Evolutionary conservation across 176 grass and related monocot species (phyloP).

Genomic region (Lolium perenne): DNA sequence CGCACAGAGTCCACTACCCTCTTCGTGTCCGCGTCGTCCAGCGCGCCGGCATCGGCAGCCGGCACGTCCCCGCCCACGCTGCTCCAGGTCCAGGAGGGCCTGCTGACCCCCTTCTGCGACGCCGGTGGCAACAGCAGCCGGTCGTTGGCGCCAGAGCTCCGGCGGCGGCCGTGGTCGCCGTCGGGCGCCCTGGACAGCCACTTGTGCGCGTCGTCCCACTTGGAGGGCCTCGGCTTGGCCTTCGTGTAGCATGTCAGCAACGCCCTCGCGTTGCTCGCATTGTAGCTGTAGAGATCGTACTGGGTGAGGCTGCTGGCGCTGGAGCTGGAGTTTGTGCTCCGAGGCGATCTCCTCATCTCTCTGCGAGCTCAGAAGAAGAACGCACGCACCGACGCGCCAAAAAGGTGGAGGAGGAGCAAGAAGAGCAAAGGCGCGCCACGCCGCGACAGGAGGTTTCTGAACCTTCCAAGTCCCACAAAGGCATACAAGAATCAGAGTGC

Average conservation of each 20-base stretch:
- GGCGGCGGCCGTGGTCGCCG: constrained; percentile 33
- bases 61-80: constrained; percentile 32
- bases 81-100: constrained; percentile 55
- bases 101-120: constrained; percentile 46
- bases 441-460: background rate
- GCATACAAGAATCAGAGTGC: background rate
- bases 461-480: background rate
- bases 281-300: background rate
- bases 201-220: constrained; percentile 94
- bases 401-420: background rate
- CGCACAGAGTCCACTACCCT: constrained; percentile 62
- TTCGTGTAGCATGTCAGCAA: constrained; percentile 49
- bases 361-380: background rate
- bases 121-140: constrained; percentile 48
- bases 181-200: constrained; percentile 62
- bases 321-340: background rate
- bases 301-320: background rate
- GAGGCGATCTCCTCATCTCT: constrained; percentile 17
- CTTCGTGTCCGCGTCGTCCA: constrained; percentile 55
- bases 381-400: background rate
- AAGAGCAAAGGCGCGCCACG: background rate
- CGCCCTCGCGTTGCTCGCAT: constrained; percentile 24
- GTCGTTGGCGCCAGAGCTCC: constrained; percentile 71
- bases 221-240: constrained; percentile 74
- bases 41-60: background rate